Evolutionary conservation across 164 flowering plant genomes (phyloP), one percentile per base, ranked within the genome.

Genomic region (Piper betle): DNA sequence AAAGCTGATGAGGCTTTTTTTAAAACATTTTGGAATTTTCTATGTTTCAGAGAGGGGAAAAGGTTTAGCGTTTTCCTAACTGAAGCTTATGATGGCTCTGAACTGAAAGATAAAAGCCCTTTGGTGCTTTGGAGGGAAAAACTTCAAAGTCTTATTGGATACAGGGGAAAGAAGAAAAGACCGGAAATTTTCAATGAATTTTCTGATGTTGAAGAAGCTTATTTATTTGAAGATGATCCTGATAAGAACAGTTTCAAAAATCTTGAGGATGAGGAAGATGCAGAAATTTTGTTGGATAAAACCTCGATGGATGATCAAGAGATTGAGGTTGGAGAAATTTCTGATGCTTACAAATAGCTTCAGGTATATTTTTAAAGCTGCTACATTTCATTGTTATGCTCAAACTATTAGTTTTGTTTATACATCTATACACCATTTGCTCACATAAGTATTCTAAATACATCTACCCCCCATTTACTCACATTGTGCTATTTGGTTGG

Each of bases 1-100:
- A 67, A 89, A 86, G 77, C 69, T 92, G 67, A 89, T 92, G 96
- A 82, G 96, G 71, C 74, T 92, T 63, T 74, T 92, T 59, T 55
- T 92, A 69, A 92, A 89, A 80, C 97, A 89, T 76, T 79, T 80
- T 70, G 96, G 97, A 17, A 86, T 92, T 39, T 89, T 92, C 63
- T 92, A 92, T 66, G 98, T 92, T 15, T 89, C 96, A 15, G 97
- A 89, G 78, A 83, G 96, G 70, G 98, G 37, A 89, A 81, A 78
- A 83, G 98, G 65, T 79, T 87, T 58, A 82, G 81, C 66, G 97
- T 83, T 60, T 89, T 82, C 70, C 72, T 89, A 72, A 92, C 82
- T 2, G 91, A 92, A 75, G 97, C 87, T 52, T 92, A 92, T 68
- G 80, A 89, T 60, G 84, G 91, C n/a, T 64, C 79, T 6, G 88